These are phyloP conservation scores for Poronia punctata DNA, from an alignment of 495 filamentous ascomycete genomes.

Conservation along the genomic window DNA sequence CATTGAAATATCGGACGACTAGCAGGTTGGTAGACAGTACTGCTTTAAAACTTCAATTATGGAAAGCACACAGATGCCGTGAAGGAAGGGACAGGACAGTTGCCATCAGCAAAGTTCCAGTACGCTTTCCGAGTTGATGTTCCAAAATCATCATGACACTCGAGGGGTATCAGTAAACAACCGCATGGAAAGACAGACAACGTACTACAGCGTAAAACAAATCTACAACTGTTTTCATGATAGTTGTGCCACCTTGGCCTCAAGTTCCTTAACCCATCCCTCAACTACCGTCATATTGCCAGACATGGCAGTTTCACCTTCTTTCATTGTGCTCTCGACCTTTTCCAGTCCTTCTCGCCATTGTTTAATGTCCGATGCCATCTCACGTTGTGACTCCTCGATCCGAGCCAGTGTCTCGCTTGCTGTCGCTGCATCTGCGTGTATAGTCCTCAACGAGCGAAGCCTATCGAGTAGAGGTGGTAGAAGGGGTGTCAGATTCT, in stretches of 20 bases:
- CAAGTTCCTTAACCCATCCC: constrained; percentile 82
- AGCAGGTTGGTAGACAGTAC: too few species aligned
- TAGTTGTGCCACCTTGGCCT: constrained; percentile 61
- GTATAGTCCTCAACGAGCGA: constrained; percentile 73
- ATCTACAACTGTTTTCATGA: constrained; percentile 20
- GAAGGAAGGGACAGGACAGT: too few species aligned
- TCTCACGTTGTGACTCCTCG: constrained; percentile 74
- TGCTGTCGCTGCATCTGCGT: constrained; percentile 81
- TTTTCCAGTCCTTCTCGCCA: constrained; percentile 80
- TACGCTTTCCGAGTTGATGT: constrained; percentile 1
- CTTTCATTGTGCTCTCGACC: constrained; percentile 65
- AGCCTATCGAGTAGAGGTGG: constrained; percentile 82
- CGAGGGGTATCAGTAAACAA: constrained; percentile 8
- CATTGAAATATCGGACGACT: too few species aligned
- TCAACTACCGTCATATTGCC: constrained; percentile 75
- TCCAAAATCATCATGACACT: neutral
- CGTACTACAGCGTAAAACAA: neutral
- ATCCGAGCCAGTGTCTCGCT: constrained; percentile 68
- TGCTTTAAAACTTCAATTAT: too few species aligned
- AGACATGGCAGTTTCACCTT: constrained; percentile 61
- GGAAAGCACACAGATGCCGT: too few species aligned
- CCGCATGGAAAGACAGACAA: constrained; percentile 7
- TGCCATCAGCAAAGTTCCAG: too few species aligned
- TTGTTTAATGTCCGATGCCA: constrained; percentile 71
- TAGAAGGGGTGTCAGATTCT: constrained; percentile 75